Percentiles rank a stretch among this genome's conserved stretches.
Evolutionary conservation across 2,329 filamentous ascomycete genomes (phyloP).

Genomic region (Rhinocladiella similis): DNA sequence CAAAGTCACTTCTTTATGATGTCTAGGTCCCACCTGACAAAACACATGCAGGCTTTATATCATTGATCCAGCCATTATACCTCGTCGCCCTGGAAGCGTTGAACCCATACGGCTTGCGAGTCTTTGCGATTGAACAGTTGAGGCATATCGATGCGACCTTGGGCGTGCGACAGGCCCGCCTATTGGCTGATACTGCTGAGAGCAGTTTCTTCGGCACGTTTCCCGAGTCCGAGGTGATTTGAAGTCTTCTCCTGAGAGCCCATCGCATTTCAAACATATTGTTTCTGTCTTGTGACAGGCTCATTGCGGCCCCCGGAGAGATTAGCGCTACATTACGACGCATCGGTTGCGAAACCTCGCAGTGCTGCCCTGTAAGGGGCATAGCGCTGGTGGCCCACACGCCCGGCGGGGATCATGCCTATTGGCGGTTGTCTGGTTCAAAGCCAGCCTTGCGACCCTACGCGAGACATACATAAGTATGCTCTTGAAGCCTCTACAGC

Average conservation of each 20-base stretch:
- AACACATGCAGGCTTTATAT: not conserved
- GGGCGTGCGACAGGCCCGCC: conserved; percentile 8
- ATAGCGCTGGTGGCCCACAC: not conserved
- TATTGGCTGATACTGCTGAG: conserved; percentile 6
- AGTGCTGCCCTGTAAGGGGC: not conserved
- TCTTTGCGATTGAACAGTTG: conserved; percentile 10
- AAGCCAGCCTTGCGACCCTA: not conserved
- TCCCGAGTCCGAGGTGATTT: not conserved
- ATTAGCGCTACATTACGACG: no score
- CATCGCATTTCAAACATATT: not conserved
- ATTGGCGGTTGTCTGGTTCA: not conserved
- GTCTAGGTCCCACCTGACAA: not conserved
- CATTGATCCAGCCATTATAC: conserved; percentile 11
- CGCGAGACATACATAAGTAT: no score
- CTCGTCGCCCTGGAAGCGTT: conserved; percentile 3
- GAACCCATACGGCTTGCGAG: not conserved
- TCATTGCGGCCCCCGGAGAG: not conserved
- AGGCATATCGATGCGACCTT: conserved; percentile 3
- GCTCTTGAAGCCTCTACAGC: no score
- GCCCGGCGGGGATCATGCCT: not conserved
- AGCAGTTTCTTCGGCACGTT: not conserved
- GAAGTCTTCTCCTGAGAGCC: no score
- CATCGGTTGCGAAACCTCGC: not conserved
- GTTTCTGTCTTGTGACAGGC: conserved; percentile 12
- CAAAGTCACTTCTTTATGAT: no score